Evolutionary conservation across 495 filamentous ascomycete species (phyloP), one percentile per base, ranked within the genome.

Genomic region (Penicillium cinerascens): DNA sequence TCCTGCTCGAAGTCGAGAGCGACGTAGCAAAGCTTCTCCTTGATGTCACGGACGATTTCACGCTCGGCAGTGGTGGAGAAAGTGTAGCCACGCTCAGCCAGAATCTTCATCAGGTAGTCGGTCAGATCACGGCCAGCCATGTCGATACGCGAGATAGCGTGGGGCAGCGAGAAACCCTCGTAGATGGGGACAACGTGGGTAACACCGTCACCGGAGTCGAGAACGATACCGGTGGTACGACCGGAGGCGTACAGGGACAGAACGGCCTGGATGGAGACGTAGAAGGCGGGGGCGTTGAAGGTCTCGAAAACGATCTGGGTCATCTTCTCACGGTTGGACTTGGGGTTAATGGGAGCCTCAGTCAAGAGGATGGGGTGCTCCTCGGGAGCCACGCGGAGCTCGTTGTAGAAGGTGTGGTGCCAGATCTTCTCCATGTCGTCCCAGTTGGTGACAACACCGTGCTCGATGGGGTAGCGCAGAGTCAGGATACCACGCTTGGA

Each of bases 341-440:
- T 97, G 76, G 93, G 93, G 85, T 98, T 98, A 84, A 98, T 95
- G 58, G 93, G 95, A 66, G 93, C 93, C 80, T 98, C 93, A 68
- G 93, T 98, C 74, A 98, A 84, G 69, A 98, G 85, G 67, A 97
- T 92, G 66, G 93, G 93, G 86, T 98, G 93, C 90, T 98, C 93
- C 84, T 98, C 95, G 54, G 93, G 93, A 58, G 93, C 93, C 56
- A 98, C 93, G 89, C 93, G 93, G 71, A 98, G 86, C 83, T 98
- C 93, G 76, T 96, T 97, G 88, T 97, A 98, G 86, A 98, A 96
- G 67, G 91, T 97, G 85, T 97, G 92, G 78, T 98, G 93, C 95
- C 93, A 98, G 69, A 98, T 98, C 84, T 96, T 97, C 82, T 98
- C 93, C 95, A 98, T 97, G 73, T 98, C 93, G 77, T 97, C 92